Evolutionary conservation across 1,284 basidiomycete genomes (phyloP).

Genomic region (Heterobasidion annosum): DNA sequence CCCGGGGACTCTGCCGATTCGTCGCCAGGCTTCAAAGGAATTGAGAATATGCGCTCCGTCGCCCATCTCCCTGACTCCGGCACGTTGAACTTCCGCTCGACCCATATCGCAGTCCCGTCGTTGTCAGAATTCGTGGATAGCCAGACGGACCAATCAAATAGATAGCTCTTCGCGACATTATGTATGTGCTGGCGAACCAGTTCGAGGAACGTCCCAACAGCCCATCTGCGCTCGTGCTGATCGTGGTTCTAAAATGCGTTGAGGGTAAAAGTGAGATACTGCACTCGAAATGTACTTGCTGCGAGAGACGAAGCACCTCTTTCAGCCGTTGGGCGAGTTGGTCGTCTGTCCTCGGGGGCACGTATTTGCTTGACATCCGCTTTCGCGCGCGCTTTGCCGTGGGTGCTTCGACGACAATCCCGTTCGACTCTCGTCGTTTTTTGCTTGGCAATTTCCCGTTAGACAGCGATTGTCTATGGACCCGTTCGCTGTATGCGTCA

Average conservation of each 20-base stretch:
- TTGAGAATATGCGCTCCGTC: slow-evolving; percentile 48
- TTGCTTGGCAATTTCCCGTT: slow-evolving; percentile 15
- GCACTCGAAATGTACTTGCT: slow-evolving; percentile 9
- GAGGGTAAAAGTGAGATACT: not conserved
- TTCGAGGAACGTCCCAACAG: slow-evolving; percentile 53
- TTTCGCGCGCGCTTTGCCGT: not conserved
- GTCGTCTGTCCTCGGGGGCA: slow-evolving; percentile 48
- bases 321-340: slow-evolving; percentile 54
- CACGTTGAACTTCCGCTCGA: slow-evolving; percentile 63
- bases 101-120: slow-evolving; percentile 70
- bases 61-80: slow-evolving; percentile 53
- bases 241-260: slow-evolving; percentile 43
- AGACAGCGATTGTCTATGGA: slow-evolving; percentile 22
- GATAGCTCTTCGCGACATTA: slow-evolving; percentile 16
- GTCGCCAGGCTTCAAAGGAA: slow-evolving; percentile 22
- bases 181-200: slow-evolving; percentile 33
- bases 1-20: slow-evolving; percentile 41
- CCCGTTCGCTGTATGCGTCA: slow-evolving; percentile 46
- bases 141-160: slow-evolving; percentile 49
- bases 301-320: slow-evolving; percentile 35
- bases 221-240: slow-evolving; percentile 62
- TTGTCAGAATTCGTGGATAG: slow-evolving; percentile 61
- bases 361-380: slow-evolving; percentile 21
- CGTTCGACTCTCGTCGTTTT: slow-evolving; percentile 9
- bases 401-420: not conserved